Conservation (phyloP, 2,329 filamentous ascomycete genomes). For the Aspergillus fischeri region DNA sequence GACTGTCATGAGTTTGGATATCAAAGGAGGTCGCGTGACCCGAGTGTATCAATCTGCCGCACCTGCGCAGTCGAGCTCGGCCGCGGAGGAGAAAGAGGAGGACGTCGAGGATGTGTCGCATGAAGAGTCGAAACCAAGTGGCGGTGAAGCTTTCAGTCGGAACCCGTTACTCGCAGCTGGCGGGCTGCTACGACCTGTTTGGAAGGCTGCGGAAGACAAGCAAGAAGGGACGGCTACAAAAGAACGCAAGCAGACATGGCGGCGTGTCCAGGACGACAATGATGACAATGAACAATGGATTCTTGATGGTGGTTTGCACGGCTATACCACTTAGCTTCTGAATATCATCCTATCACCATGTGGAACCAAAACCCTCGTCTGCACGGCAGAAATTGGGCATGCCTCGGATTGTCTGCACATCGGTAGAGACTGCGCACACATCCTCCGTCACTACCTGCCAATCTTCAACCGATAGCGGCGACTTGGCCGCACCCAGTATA, state of each 20-base stretch:
- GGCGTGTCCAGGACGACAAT: constrained; percentile 45
- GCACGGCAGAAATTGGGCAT: background rate
- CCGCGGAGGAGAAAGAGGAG: constrained; percentile 15
- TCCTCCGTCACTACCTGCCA: background rate
- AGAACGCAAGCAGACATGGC: constrained; percentile 42
- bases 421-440: background rate
- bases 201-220: constrained; percentile 36
- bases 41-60: constrained; percentile 42
- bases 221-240: constrained; percentile 20
- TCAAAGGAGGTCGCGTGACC: constrained; percentile 73
- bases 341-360: background rate
- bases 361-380: background rate
- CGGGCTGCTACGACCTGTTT: constrained; percentile 43
- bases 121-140: constrained; percentile 15
- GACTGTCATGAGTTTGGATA: constrained; percentile 79
- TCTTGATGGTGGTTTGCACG: constrained; percentile 41
- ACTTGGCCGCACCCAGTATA: background rate
- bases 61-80: constrained; percentile 19
- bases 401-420: background rate
- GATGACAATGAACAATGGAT: constrained; percentile 48
- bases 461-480: background rate
- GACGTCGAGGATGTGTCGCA: constrained; percentile 15
- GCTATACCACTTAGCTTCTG: constrained; percentile 18
- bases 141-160: constrained; percentile 37
- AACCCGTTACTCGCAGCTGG: constrained; percentile 43